These are phyloP conservation scores for Pestalotiopsis sp. DNA, from an alignment of 2,329 filamentous ascomycete species.

Conservation along the genomic window DNA sequence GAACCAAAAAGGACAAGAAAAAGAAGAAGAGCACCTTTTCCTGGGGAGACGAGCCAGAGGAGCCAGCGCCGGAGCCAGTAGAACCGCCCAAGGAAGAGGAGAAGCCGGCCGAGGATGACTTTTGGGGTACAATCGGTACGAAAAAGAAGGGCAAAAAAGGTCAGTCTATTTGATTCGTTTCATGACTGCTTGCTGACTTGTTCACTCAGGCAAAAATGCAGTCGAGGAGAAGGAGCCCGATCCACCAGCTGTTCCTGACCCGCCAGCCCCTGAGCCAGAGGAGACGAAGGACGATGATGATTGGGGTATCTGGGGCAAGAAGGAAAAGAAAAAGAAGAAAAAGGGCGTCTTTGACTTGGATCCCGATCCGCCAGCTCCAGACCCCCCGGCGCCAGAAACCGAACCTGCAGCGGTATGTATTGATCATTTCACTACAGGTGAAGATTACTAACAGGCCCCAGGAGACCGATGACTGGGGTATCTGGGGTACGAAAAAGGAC, in stretches of 20 bases:
- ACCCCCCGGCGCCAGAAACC: conserved; percentile 27
- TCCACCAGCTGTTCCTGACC: conserved; percentile 13
- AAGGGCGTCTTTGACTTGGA: conserved; percentile 26
- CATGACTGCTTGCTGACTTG: neutral
- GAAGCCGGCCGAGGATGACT: conserved; percentile 14
- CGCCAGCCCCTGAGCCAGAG: conserved; percentile 27
- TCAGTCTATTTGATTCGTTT: neutral
- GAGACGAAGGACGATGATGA: conserved; percentile 25
- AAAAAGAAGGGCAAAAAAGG: conserved; percentile 26
- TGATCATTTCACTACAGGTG: no score
- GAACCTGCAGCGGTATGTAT: conserved; percentile 18
- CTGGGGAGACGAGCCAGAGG: conserved; percentile 28
- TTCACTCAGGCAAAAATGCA: conserved; percentile 17
- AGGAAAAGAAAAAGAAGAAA: conserved; percentile 37
- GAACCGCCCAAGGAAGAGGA: conserved; percentile 19
- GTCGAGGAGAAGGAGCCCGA: conserved; percentile 27
- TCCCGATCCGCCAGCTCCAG: conserved; percentile 23
- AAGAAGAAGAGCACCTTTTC: conserved; percentile 37
- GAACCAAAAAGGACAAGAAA: conserved; percentile 41
- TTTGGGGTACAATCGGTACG: conserved; percentile 16
- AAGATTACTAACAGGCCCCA: conserved; percentile 8
- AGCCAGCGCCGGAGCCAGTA: conserved; percentile 17
- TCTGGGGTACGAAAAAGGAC: conserved; percentile 31
- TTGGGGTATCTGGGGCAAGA: conserved; percentile 30
- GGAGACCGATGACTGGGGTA: conserved; percentile 20